Percentiles rank a stretch among this genome's conserved stretches.
These are phyloP conservation scores for Microthyrium microscopicum DNA, from an alignment of 2,329 filamentous ascomycete species.

Conservation along the genomic window DNA sequence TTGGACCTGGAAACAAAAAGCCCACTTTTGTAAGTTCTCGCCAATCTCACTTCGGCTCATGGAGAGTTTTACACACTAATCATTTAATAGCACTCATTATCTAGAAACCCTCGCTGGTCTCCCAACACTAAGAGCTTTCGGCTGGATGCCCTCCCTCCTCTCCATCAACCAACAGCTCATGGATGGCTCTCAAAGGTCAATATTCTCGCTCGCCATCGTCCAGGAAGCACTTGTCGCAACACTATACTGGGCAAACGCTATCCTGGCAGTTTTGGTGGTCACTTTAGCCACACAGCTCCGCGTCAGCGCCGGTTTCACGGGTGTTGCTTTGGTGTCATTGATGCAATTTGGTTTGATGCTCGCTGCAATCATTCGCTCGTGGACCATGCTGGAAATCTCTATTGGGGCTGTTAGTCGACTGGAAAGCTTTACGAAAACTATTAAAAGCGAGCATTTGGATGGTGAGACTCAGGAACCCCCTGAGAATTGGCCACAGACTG, in stretches of 20 bases:
- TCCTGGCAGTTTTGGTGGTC: conserved; percentile 32
- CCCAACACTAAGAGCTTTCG: conserved; percentile 39
- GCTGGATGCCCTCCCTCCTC: conserved; percentile 31
- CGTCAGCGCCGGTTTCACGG: conserved; percentile 16
- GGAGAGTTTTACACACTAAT: no score
- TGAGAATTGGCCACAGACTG: not conserved
- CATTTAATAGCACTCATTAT: conserved; percentile 41
- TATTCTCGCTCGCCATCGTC: conserved; percentile 39
- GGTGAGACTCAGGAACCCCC: conserved; percentile 5
- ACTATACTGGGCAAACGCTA: conserved; percentile 32
- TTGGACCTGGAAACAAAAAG: conserved; percentile 46
- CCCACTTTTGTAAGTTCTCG: no score
- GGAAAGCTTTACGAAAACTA: conserved; percentile 16
- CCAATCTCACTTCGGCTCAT: no score
- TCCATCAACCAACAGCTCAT: conserved; percentile 31
- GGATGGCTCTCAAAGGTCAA: conserved; percentile 38
- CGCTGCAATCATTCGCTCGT: conserved; percentile 17
- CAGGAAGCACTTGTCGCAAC: conserved; percentile 41
- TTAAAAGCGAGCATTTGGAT: conserved; percentile 15
- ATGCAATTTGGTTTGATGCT: conserved; percentile 18
- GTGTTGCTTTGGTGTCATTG: conserved; percentile 22
- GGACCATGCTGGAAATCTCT: conserved; percentile 23
- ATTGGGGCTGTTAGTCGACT: conserved; percentile 21
- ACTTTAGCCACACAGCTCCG: conserved; percentile 29
- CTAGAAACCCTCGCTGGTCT: conserved; percentile 39